Evolutionary conservation across 306 rosid genomes (phyloP), one percentile per base, ranked within the genome.

Genomic region (Heteromeles arbutifolia): DNA sequence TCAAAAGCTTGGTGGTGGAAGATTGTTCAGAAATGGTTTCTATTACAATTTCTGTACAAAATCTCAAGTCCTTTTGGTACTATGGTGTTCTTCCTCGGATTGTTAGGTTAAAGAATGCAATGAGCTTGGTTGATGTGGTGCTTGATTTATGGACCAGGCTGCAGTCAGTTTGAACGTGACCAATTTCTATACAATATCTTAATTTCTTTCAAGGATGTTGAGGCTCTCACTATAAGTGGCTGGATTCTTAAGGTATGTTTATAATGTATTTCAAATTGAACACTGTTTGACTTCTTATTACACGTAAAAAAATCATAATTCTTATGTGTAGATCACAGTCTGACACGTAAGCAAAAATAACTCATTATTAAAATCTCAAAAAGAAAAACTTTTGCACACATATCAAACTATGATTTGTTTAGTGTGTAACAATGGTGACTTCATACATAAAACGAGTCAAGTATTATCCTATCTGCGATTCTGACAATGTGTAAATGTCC

Each of bases 231-330:
- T 28, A 2, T 29, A 50, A 75, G 84, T 29, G 73, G 80, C 3
- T 70, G 80, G 80, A 67, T 81, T 81, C 84, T 81, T 53, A 73
- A 80, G 80, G 84, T 80, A 75, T n/a, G 2, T 14, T 18, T 59
- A 6, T 28, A 12, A 1, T 4, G 4, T 2, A 54, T 7, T 54
- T 54, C 2, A 4, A 15, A 45, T 45, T 45, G 53, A 45, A 45
- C 18, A 14, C 2, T 45, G 19, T 45, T 45, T 45, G 53, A 2
- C 53, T 45, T 45, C 6, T 45, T 45, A 1, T 45, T 4, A 0
- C 53, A 45, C 2, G 2, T 45, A 45, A 14, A 45, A 45, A 45
- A 14, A 7, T 45, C 53, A 45, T 45, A 0, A 5, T 45, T 0
- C 1, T 45, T 45, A 15, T 45, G 3, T 15, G 17, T 45, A 4